Base-by-base conservation (phyloP, 495 filamentous ascomycete species). In the Penicillium manginii region DNA sequence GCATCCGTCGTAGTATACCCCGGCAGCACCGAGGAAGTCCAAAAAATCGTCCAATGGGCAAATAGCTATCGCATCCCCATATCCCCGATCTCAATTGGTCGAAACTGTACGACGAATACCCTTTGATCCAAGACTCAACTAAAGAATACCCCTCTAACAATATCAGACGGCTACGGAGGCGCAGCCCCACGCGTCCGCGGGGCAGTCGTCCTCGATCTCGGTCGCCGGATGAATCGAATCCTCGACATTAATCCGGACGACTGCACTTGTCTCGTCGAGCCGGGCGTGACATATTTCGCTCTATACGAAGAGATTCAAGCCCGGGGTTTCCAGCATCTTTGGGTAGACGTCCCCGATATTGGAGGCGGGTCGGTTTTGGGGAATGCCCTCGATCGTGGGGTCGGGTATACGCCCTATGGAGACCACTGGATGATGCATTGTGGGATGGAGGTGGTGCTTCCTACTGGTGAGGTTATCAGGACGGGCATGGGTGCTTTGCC, bases 291-390 rank as follows among this genome's bases (percentile, higher is more conserved):
- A 0, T 86, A 81, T 50, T 79, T 74, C 26, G 79, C 80, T 19
- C 65, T 86, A 19, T 82, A 85, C 55, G 71, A 79, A 18, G 76
- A 82, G 58, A 77, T 83, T 51, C 73, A 77, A 33, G 72, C 70
- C 31, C 56, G 77, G 6, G 76, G 74, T n/a, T 73, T 79, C 50
- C 80, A 51, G n/a, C 17, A 79, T 48, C 69, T 85, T 5, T 84
- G 82, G 82, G 76, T 78, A 3, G 81, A 79, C 60, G 77, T 73
- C 3, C 82, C 84, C 4, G 79, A 78, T 51, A 65, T 86, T n/a
- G 83, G 82, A 42, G 81, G 84, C 65, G 84, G 83, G 4, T 83
- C 79, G 15, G 78, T 85, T 2, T 47, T 85, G 18, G 83, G 84
- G 22, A 85, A 86, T 72, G 74, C 74, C 4, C 50, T 78, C 26